phyloP scores from a whole-genome alignment of 257 asterid genomes.

The Catharanthus roseus region DNA sequence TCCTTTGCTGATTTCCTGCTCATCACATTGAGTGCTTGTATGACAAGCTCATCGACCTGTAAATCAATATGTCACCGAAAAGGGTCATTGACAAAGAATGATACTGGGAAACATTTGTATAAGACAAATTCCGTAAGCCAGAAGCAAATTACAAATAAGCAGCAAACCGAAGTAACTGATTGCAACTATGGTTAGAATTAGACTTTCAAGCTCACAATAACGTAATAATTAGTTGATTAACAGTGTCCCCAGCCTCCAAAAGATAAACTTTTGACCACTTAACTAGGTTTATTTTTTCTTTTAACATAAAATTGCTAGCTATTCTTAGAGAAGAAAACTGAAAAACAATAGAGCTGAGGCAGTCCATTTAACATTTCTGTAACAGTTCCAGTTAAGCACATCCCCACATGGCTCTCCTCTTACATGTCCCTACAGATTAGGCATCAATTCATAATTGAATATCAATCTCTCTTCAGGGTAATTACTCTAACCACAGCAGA shows the following conservation, averaged over 20 bases:
- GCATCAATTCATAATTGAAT: not conserved
- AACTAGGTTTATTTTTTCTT: not conserved
- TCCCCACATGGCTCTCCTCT: not conserved
- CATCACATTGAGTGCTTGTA: constrained; percentile 47
- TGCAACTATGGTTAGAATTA: not conserved
- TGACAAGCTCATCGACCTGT: constrained; percentile 91
- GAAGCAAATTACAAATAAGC: not conserved
- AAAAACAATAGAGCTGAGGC: not conserved
- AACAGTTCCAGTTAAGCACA: not conserved
- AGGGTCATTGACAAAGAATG: not conserved
- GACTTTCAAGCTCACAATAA: not conserved
- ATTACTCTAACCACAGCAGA: not conserved
- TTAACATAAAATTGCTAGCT: not conserved
- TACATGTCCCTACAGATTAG: not conserved
- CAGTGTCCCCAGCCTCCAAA: not conserved
- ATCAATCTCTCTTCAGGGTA: not conserved
- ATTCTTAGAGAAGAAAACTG: not conserved
- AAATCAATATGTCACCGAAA: constrained; percentile 11
- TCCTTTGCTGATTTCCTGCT: constrained; percentile 46
- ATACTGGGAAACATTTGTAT: no score
- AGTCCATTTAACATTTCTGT: not conserved
- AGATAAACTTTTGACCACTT: not conserved
- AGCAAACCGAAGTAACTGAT: not conserved
- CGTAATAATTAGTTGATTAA: not conserved
- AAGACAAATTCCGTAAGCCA: not conserved